Base-by-base conservation (phyloP, 805 yeast species). In the Kazachstania martiniae region DNA sequence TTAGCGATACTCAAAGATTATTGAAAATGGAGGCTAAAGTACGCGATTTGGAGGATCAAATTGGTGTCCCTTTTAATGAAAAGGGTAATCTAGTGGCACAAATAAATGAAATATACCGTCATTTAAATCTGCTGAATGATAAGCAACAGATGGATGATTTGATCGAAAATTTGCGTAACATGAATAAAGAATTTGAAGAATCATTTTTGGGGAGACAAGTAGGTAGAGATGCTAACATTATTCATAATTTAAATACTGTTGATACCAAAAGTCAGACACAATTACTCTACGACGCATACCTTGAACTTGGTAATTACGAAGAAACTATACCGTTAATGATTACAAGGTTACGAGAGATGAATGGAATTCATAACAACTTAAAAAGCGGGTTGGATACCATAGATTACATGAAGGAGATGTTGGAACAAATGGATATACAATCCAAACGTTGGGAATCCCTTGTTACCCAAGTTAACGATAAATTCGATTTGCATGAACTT, bases 91-190 rank as follows among this genome's bases (percentile, higher is more conserved):
- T 56, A 4, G 50, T 45, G 10, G 33, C 53, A 8, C 42, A 42
- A 7, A 40, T 59, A 5, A 56, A 59, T 27, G 53, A 49, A 12
- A 32, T 59, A 0, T 51, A 46, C 33, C 37, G 59, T 19, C 51
- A 49, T 28, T 37, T 52, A 21, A 44, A 47, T 24, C 41, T 59
- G 2, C 22, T 59, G 27, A 55, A 55, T 38, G 30, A 41, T 5
- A 46, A 42, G 2, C 3, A 15, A 10, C 38, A 39, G 5, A 30
- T 56, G 15, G 18, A 24, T 2, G 29, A 38, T 8, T 48, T 58
- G 21, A 41, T 43, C 16, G 21, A 21, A 5, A 37, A 38, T 2
- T 41, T 56, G 24, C 44, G 45, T 12, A 40, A 40, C 5, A 45
- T 58, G 2, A 53, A 52, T 28, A 19, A 40, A 3, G 41, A 50